Conservation (phyloP, 1,284 basidiomycete species). For the Mycena sp. region DNA sequence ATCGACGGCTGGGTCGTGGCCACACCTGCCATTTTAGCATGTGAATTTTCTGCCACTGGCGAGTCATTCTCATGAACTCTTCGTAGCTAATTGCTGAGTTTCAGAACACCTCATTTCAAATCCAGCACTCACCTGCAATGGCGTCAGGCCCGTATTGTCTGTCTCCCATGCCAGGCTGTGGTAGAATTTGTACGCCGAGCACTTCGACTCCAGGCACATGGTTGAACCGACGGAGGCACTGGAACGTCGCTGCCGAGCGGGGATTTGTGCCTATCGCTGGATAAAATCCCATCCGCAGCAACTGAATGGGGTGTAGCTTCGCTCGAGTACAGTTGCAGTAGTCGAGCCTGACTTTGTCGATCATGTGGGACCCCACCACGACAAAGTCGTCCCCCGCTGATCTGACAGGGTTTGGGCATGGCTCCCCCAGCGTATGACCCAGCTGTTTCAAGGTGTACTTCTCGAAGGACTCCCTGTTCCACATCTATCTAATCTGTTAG, state of each 20-base stretch:
- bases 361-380: slow-evolving; percentile 14
- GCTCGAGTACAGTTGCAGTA: slow-evolving; percentile 20
- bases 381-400: slow-evolving; percentile 8
- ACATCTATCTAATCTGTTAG: not conserved
- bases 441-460: not conserved
- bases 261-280: slow-evolving; percentile 16
- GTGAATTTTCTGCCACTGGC: slow-evolving; percentile 5
- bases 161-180: slow-evolving; percentile 18
- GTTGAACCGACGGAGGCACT: slow-evolving; percentile 3
- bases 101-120: not conserved
- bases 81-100: not conserved
- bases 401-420: not conserved
- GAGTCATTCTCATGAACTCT: slow-evolving; percentile 7
- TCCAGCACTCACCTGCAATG: not conserved
- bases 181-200: slow-evolving; percentile 25
- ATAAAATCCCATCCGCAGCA: slow-evolving; percentile 16
- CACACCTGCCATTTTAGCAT: slow-evolving; percentile 31
- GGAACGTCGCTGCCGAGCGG: slow-evolving; percentile 10
- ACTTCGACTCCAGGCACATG: not conserved
- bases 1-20: slow-evolving; percentile 12
- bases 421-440: not conserved
- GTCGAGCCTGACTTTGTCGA: slow-evolving; percentile 21
- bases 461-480: not conserved
- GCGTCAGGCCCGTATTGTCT: slow-evolving; percentile 25
- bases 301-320: not conserved